phyloP scores from a whole-genome alignment of 768 basidiomycete genomes.

The Pleurotus platypus region DNA sequence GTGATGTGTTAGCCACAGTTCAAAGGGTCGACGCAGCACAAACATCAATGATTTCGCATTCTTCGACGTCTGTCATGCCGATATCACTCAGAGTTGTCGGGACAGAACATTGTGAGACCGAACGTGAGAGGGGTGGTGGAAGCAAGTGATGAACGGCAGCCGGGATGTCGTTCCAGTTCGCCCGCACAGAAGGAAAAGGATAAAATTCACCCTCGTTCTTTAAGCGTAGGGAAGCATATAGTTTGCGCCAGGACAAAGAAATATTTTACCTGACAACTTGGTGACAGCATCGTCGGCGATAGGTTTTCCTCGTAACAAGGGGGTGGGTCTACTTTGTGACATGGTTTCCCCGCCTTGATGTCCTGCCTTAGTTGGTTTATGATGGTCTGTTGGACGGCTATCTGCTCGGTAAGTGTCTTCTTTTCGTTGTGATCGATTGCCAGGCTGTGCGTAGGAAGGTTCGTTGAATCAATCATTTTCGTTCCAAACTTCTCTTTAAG shows the following conservation, averaged over 20 bases:
- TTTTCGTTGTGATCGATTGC: slow-evolving; percentile 20
- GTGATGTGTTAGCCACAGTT: not conserved
- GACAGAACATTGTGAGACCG: slow-evolving; percentile 1
- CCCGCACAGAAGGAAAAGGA: not conserved
- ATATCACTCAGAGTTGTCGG: not conserved
- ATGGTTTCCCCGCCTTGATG: slow-evolving; percentile 26
- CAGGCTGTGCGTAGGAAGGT: slow-evolving; percentile 8
- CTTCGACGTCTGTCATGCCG: not conserved
- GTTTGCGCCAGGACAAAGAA: not conserved
- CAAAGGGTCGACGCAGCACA: not conserved
- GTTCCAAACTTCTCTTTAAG: slow-evolving; percentile 29
- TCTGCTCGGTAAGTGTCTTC: slow-evolving; percentile 31
- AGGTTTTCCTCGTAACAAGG: slow-evolving; percentile 31
- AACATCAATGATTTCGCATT: not conserved
- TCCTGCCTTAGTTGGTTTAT: slow-evolving; percentile 35
- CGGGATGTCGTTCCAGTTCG: not conserved
- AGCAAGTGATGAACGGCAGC: slow-evolving; percentile 7
- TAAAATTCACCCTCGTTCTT: slow-evolving; percentile 3
- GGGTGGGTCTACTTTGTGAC: slow-evolving; percentile 23
- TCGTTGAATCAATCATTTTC: slow-evolving; percentile 10
- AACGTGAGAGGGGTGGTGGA: not conserved
- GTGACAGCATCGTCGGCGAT: not conserved
- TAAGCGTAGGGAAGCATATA: not conserved
- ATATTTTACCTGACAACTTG: not conserved
- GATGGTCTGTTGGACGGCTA: slow-evolving; percentile 30